Evolutionary conservation across 2,329 filamentous ascomycete genomes (phyloP), one percentile per base, ranked within the genome.

Genomic region (Paecilomyces sp.): DNA sequence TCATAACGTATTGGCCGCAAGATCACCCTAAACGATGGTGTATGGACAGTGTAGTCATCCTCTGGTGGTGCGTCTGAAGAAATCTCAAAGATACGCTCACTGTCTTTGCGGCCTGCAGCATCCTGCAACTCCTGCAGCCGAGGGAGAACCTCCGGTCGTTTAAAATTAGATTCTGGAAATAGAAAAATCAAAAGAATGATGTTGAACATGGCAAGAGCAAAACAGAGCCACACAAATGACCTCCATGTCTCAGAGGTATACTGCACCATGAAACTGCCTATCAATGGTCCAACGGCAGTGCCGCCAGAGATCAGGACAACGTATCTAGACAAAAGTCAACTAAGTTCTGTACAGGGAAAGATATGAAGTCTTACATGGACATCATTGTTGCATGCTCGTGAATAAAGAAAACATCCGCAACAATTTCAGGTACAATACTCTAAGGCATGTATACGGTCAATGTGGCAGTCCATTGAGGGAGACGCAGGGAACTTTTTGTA

Each of bases 381-480:
- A 57, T 57, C 55, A 57, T 57, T 51, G 31, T 36, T 22, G 36
- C 55, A 47, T 36, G 55, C 31, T 57, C 36, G 18, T 57, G 55
- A 28, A 47, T 18, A 41, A 57, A 57, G 18, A n/a, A 30, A 24
- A 50, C 30, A 57, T 57, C 55, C 1, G 55, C 30, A 36, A 57
- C 55, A 36, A 57, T 41, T 28, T 57, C 55, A 2, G 55, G 55
- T n/a, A 57, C 55, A 18, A 57, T 57, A 51, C 33, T 36, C 33
- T 36, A 3, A 8, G 7, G 3, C 33, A 36, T 36, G 8, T 8
- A 11, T 36, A 36, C n/a, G n/a, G 15, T 36, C 15, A 11, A 8
- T 36, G 9, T 8, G 33, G 33, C 8, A 36, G 9, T 13, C 9
- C 8, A 11, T 13, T 8, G 33, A 36, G 15, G 9, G 33, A 13